Evolutionary conservation across 306 rosid genomes (phyloP).

Genomic region (Comarum palustre): DNA sequence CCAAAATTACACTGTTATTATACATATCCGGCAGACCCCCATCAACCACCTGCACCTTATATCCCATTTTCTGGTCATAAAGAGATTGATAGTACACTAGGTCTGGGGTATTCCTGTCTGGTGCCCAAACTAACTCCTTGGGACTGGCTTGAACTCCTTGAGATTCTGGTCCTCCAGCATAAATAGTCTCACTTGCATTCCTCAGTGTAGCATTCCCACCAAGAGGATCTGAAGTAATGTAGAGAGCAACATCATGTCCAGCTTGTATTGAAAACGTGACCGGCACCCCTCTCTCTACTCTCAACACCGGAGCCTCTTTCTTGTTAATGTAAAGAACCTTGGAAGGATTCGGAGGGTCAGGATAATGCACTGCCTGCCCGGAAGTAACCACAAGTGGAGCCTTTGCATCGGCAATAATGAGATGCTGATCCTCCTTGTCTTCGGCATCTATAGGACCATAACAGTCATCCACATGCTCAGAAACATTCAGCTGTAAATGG

Average conservation of each 20-base stretch:
- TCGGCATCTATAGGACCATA: conserved; percentile 71
- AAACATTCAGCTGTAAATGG: conserved; percentile 61
- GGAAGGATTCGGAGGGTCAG: conserved; percentile 77
- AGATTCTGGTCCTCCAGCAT: conserved; percentile 76
- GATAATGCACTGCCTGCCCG: conserved; percentile 63
- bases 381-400: conserved; percentile 57
- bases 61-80: conserved; percentile 82
- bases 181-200: conserved; percentile 66
- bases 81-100: conserved; percentile 69
- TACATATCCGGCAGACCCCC: conserved; percentile 95
- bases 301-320: conserved; percentile 81
- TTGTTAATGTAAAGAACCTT: conserved; percentile 82
- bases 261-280: conserved; percentile 83
- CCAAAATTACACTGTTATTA: conserved; percentile 78
- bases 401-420: conserved; percentile 70
- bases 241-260: conserved; percentile 77
- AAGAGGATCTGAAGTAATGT: conserved; percentile 73
- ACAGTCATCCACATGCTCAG: conserved; percentile 63
- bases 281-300: conserved; percentile 87
- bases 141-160: conserved; percentile 92
- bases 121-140: conserved; percentile 66
- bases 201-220: conserved; percentile 88
- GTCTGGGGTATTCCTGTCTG: conserved; percentile 82
- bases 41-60: conserved; percentile 87
- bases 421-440: conserved; percentile 83